A percentile compares a stretch with the other conserved stretches of the same genome.
Evolutionary conservation across 2,329 filamentous ascomycete species (phyloP).

Genomic region (Helminthosporium solani): DNA sequence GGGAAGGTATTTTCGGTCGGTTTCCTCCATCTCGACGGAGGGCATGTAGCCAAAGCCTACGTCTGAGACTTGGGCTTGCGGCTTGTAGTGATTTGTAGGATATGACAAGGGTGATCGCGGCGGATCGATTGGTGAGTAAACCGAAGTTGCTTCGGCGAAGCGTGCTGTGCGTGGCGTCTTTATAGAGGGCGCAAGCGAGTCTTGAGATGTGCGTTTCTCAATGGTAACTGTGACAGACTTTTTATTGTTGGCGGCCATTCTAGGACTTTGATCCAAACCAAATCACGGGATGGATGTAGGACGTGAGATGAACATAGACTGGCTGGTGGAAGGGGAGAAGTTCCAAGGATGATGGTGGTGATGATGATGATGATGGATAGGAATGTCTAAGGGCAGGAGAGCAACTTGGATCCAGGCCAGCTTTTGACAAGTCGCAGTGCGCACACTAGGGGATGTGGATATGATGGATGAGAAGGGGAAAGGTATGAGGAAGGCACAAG

Average conservation of each 20-base stretch:
- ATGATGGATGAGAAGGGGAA: slow-evolving; percentile 19
- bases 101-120: slow-evolving; percentile 51
- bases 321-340: slow-evolving; percentile 7
- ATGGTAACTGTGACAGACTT: slow-evolving; percentile 44
- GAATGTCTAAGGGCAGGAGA: slow-evolving; percentile 28
- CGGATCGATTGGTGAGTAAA: slow-evolving; percentile 72
- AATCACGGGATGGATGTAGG: slow-evolving; percentile 27
- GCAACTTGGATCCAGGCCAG: slow-evolving; percentile 43
- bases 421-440: slow-evolving; percentile 38
- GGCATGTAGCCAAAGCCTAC: slow-evolving; percentile 88
- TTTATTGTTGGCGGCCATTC: slow-evolving; percentile 51
- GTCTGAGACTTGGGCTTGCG: slow-evolving; percentile 74
- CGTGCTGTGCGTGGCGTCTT: slow-evolving; percentile 73
- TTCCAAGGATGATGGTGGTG: no score
- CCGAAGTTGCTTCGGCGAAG: slow-evolving; percentile 77
- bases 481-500: slow-evolving; percentile 32
- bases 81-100: slow-evolving; percentile 57
- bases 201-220: slow-evolving; percentile 44
- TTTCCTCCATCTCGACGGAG: slow-evolving; percentile 57
- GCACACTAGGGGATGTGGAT: slow-evolving; percentile 19
- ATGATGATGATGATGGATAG: slow-evolving; percentile 11
- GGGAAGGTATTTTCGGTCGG: slow-evolving; percentile 47
- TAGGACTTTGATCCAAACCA: slow-evolving; percentile 40
- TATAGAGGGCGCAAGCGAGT: slow-evolving; percentile 45
- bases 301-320: slow-evolving; percentile 39